These are phyloP conservation scores for Rhynchospora pubera DNA, from an alignment of 176 grass and related monocot genomes.

Conservation along the genomic window DNA sequence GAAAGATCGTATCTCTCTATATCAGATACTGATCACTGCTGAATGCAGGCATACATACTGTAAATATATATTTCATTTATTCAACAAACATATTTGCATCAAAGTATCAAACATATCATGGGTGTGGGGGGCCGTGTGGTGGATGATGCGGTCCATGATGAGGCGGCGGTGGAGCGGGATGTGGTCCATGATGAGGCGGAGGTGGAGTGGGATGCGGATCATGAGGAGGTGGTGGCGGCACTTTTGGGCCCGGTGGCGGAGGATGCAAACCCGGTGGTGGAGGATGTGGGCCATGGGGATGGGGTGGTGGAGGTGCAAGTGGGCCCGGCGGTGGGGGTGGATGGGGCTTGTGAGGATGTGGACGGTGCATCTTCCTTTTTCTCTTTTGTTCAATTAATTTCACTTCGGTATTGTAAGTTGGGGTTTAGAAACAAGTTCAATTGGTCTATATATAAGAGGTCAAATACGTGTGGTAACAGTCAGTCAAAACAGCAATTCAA, in stretches of 20 bases:
- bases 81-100: not conserved
- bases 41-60: not conserved
- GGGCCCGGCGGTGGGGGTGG: not conserved
- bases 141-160: conserved; percentile 5
- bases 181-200: not conserved
- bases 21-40: not conserved
- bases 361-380: conserved; percentile 11
- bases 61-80: not conserved
- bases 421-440: not conserved
- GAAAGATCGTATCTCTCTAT: not conserved
- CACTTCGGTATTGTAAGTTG: not conserved
- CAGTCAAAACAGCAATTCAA: conserved; percentile 6
- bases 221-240: not conserved
- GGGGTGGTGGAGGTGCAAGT: not conserved
- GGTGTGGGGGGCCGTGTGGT: not conserved
- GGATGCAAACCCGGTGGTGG: not conserved
- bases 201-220: not conserved
- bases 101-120: not conserved
- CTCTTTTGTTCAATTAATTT: not conserved
- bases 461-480: not conserved
- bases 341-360: not conserved
- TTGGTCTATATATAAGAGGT: conserved; percentile 1
- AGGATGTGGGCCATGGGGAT: not conserved
- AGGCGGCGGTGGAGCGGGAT: not conserved
- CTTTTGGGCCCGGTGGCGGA: not conserved